Evolutionary conservation across 164 flowering plant species (phyloP), one percentile per base, ranked within the genome.

Genomic region (Vitis amurensis): DNA sequence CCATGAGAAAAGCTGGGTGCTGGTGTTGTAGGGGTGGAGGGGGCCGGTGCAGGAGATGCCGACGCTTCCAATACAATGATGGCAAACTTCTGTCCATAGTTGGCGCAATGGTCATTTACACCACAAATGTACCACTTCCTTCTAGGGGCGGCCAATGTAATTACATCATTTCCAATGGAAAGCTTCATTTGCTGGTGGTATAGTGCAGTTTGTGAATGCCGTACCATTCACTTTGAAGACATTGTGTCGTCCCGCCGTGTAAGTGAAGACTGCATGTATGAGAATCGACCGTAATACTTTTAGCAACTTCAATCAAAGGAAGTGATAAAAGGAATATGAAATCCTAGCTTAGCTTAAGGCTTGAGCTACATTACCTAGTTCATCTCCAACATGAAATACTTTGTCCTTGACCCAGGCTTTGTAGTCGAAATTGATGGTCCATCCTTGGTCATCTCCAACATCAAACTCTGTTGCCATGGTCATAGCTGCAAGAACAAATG

Each of bases 371-470:
- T 13, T 74, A 74, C 76, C 56, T 1, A 74, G 57, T 0, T 16
- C 56, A 17, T 74, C 76, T 6, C 76, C 76, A 56, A 68, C 72
- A 15, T 49, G 17, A 27, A 74, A 74, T 23, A 23, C 27, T 23
- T 23, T 23, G 2, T 49, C 62, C 14, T 52, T 13, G 8, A 72
- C 76, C 76, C 72, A 23, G 2, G 48, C 30, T 55, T 30, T 1
- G 16, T 74, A 74, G 44, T 74, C 51, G 31, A 74, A 68, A 30
- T 69, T 59, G 11, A 12, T 47, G 55, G 64, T 64, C 77, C 77
- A 74, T 1, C 69, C 77, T 1, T 49, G 53, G 19, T 69, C 68
- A 37, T 74, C 73, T 61, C 77, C 73, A 16, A 68, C 77, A 1
- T 58, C 2, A 51, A 31, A 49, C 2, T 73, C 63, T 1, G 63